phyloP scores from a whole-genome alignment of 768 basidiomycete genomes.

The Collybia nuda region DNA sequence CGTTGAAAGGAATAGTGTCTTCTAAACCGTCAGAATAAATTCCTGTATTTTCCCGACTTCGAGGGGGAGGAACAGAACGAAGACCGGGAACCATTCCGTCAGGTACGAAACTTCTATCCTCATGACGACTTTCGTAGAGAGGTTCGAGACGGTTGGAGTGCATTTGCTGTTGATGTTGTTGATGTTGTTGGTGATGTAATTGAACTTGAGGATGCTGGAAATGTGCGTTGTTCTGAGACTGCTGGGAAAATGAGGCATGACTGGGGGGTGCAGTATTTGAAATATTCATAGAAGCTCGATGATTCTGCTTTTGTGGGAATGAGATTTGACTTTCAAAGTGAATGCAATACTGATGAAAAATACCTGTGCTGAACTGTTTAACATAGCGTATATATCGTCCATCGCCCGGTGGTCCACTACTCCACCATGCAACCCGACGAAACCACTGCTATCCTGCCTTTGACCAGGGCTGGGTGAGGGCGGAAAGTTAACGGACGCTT shows the following conservation, averaged over 20 bases:
- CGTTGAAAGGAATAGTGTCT: conserved; percentile 60
- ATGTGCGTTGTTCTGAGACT: conserved; percentile 36
- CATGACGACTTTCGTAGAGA: conserved; percentile 70
- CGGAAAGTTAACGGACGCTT: conserved; percentile 34
- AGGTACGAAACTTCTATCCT: conserved; percentile 78
- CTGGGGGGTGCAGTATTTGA: conserved; percentile 21
- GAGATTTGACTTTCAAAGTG: not conserved
- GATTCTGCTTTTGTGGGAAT: conserved; percentile 20
- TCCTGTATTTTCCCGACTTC: conserved; percentile 53
- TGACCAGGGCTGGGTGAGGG: conserved; percentile 41
- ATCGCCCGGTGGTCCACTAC: conserved; percentile 58
- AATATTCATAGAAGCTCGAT: conserved; percentile 23
- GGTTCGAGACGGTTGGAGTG: conserved; percentile 59
- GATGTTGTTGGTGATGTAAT: conserved; percentile 16
- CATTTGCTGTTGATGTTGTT: conserved; percentile 38
- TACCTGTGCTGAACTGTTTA: conserved; percentile 76
- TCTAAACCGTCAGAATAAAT: conserved; percentile 61
- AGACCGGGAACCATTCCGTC: conserved; percentile 87
- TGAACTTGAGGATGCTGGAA: conserved; percentile 41
- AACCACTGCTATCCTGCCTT: conserved; percentile 47
- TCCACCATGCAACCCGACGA: conserved; percentile 32
- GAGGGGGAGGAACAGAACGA: conserved; percentile 61
- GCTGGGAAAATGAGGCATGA: conserved; percentile 30
- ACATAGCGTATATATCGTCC: conserved; percentile 82
- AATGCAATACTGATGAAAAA: not conserved